Conservation (phyloP, 352 stramenopile species). For the Globisporangium irregulare region DNA sequence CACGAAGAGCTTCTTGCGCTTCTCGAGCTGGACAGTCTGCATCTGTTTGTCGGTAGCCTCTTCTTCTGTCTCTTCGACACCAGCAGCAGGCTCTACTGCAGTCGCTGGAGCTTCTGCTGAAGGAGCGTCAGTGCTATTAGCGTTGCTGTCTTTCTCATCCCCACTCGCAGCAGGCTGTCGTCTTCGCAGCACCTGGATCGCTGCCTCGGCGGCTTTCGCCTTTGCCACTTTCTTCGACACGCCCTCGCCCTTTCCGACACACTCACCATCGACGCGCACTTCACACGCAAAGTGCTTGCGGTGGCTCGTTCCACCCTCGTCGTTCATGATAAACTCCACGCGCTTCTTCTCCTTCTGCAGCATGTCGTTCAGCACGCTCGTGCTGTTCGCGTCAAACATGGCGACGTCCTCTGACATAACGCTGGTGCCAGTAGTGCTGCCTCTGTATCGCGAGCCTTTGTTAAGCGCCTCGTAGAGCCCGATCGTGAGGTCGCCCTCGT, state of each 20-base stretch:
- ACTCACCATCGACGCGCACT: constrained; percentile 46
- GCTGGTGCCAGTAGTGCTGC: not conserved
- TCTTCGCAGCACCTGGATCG: constrained; percentile 25
- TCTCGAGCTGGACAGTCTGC: constrained; percentile 16
- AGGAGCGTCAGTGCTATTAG: not conserved
- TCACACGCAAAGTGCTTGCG: constrained; percentile 62
- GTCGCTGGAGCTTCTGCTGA: not conserved
- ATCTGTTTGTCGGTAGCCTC: not conserved
- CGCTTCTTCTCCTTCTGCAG: constrained; percentile 63
- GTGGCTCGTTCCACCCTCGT: constrained; percentile 53
- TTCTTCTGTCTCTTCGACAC: not conserved
- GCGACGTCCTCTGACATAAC: constrained; percentile 28
- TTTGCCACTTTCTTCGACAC: constrained; percentile 85
- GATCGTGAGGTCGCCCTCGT: constrained; percentile 80
- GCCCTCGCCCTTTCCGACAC: constrained; percentile 47
- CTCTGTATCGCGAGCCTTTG: constrained; percentile 12
- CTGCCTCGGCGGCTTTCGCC: constrained; percentile 58
- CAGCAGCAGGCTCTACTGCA: not conserved
- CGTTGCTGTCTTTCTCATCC: not conserved
- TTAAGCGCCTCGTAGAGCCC: constrained; percentile 64
- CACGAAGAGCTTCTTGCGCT: constrained; percentile 44
- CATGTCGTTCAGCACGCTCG: constrained; percentile 64
- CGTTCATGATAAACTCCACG: constrained; percentile 55
- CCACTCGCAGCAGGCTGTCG: not conserved
- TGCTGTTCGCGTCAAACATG: constrained; percentile 53